These are phyloP conservation scores for Juglanconis oblonga DNA, from an alignment of 2,329 filamentous ascomycete genomes.

Conservation along the genomic window DNA sequence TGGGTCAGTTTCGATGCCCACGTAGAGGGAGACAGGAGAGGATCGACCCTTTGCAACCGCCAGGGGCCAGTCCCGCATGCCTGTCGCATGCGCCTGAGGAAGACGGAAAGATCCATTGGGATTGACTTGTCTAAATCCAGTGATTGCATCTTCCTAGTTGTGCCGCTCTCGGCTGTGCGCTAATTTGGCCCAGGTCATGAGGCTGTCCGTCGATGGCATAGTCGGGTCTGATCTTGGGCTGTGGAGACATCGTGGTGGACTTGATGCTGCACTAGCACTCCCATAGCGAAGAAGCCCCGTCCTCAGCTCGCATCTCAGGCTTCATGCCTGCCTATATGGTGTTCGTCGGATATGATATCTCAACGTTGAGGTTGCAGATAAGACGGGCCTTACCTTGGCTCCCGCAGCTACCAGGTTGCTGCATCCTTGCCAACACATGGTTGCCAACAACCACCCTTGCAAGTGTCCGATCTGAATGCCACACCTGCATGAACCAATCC, in stretches of 20 bases:
- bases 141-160: too few relatives aligned
- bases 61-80: not conserved
- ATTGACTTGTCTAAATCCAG: too few relatives aligned
- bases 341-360: not conserved
- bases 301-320: not conserved
- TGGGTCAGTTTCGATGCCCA: not conserved
- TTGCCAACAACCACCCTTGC: conserved; percentile 15
- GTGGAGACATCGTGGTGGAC: too few relatives aligned
- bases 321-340: not conserved
- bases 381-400: conserved; percentile 8
- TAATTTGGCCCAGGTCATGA: too few relatives aligned
- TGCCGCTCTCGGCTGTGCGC: too few relatives aligned
- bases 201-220: too few relatives aligned
- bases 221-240: too few relatives aligned
- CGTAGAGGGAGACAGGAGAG: not conserved
- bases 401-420: conserved; percentile 12
- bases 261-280: too few relatives aligned
- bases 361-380: conserved; percentile 2
- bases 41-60: not conserved
- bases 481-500: conserved; percentile 9
- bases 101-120: not conserved
- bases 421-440: conserved; percentile 18
- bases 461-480: conserved; percentile 12
- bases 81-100: not conserved
- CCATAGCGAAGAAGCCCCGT: too few relatives aligned